These are phyloP conservation scores for Aspergillus sp. DNA, from an alignment of 2,329 filamentous ascomycete species.

Conservation along the genomic window DNA sequence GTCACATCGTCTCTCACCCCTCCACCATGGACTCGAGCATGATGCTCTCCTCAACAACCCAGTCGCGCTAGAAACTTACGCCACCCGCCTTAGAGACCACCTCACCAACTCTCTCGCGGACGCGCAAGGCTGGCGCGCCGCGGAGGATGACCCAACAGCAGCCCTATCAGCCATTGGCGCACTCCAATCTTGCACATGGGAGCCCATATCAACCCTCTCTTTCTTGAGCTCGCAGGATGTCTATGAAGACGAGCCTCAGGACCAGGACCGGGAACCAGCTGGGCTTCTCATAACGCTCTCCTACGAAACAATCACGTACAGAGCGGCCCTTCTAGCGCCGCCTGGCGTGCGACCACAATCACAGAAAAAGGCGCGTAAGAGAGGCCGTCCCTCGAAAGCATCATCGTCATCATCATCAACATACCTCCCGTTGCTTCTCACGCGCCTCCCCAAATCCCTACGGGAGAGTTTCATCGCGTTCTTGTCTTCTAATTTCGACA, in stretches of 20 bases:
- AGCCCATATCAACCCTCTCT: constrained; percentile 33
- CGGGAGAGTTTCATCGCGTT: constrained; percentile 52
- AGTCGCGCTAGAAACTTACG: constrained; percentile 44
- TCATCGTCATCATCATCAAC: constrained; percentile 46
- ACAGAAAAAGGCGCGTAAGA: background rate
- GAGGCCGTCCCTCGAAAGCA: background rate
- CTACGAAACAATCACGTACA: constrained; percentile 52
- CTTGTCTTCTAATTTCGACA: constrained; percentile 51
- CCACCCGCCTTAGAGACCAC: constrained; percentile 48
- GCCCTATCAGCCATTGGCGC: constrained; percentile 47
- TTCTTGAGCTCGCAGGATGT: constrained; percentile 16
- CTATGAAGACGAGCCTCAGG: background rate
- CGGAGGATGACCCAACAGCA: constrained; percentile 32
- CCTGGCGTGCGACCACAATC: background rate
- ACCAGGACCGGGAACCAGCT: constrained; percentile 14
- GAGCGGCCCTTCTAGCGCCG: constrained; percentile 50
- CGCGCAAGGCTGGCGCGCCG: constrained; percentile 35
- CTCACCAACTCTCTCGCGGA: constrained; percentile 51
- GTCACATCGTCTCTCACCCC: constrained; percentile 55
- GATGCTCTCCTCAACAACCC: constrained; percentile 34
- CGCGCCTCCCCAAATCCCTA: constrained; percentile 51
- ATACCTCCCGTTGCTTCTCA: constrained; percentile 50
- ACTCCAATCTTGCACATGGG: constrained; percentile 50
- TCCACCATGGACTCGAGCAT: constrained; percentile 48
- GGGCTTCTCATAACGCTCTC: constrained; percentile 51